Conservation (phyloP, 148 eudicot species). For the Suaeda aralocaspica region DNA sequence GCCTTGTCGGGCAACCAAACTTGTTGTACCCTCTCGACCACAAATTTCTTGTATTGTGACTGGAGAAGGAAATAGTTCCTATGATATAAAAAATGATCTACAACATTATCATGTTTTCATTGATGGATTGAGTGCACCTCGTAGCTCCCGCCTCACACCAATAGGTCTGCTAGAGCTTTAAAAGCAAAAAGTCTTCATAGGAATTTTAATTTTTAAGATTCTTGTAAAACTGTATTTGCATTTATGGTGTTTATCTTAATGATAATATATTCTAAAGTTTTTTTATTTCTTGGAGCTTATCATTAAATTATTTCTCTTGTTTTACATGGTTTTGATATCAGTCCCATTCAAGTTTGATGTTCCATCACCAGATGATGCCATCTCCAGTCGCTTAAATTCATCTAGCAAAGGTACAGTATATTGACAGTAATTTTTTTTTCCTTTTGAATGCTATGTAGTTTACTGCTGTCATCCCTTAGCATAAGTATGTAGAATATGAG, state of each 20-base stretch:
- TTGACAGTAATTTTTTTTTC: not conserved
- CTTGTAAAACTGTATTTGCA: not conserved
- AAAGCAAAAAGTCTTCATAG: conserved; percentile 7
- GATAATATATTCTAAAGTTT: not conserved
- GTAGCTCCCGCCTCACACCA: conserved; percentile 39
- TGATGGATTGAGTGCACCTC: conserved; percentile 40
- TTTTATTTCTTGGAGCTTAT: conserved; percentile 7
- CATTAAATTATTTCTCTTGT: conserved; percentile 18
- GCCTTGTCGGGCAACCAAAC: conserved; percentile 39
- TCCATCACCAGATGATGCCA: conserved; percentile 82
- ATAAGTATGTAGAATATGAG: conserved; percentile 1
- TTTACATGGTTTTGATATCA: conserved; percentile 33
- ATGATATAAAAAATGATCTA: conserved; percentile 35
- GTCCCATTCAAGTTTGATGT: conserved; percentile 83
- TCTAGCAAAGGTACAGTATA: conserved; percentile 51
- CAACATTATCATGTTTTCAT: conserved; percentile 40
- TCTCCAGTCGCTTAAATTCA: conserved; percentile 49
- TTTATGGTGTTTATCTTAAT: not conserved
- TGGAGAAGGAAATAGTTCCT: conserved; percentile 40
- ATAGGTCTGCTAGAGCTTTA: conserved; percentile 58
- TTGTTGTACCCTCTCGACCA: conserved; percentile 38
- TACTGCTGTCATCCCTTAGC: conserved; percentile 9
- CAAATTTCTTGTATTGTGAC: conserved; percentile 38
- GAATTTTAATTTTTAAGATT: conserved; percentile 1
- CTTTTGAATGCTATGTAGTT: not conserved